A percentile compares a stretch with the other conserved stretches of the same genome.
These are phyloP conservation scores for Boehmeria nivea DNA, from an alignment of 306 rosid genomes.

Conservation along the genomic window DNA sequence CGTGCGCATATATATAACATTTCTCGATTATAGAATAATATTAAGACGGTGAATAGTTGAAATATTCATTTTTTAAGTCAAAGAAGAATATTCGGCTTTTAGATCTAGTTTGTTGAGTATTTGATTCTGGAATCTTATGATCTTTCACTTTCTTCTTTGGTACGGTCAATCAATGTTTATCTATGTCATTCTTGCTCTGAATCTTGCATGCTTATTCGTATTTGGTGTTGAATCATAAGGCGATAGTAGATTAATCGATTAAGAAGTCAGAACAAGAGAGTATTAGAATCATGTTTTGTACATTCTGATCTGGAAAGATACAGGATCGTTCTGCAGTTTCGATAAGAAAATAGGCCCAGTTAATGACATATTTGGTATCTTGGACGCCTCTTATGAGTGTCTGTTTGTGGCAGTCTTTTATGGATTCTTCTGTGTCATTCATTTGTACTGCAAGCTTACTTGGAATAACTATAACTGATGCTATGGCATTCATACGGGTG, in stretches of 20 bases:
- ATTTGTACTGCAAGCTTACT: neutral
- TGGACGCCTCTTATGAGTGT: neutral
- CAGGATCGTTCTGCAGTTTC: neutral
- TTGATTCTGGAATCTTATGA: neutral
- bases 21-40: neutral
- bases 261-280: neutral
- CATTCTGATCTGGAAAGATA: neutral
- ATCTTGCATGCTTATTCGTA: neutral
- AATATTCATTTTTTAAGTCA: neutral
- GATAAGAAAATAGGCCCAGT: neutral
- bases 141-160: neutral
- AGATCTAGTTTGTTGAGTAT: slow-evolving; percentile 11
- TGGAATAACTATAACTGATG: neutral
- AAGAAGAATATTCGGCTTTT: neutral
- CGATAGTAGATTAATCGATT: neutral
- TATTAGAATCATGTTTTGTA: neutral
- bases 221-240: neutral
- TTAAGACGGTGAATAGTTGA: neutral
- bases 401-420: neutral
- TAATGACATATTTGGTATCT: neutral
- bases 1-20: neutral
- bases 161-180: neutral
- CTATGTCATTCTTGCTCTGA: neutral
- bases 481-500: neutral
- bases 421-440: neutral